phyloP scores from a whole-genome alignment of 305 asterid genomes.

The Fraxinus baroniana region DNA sequence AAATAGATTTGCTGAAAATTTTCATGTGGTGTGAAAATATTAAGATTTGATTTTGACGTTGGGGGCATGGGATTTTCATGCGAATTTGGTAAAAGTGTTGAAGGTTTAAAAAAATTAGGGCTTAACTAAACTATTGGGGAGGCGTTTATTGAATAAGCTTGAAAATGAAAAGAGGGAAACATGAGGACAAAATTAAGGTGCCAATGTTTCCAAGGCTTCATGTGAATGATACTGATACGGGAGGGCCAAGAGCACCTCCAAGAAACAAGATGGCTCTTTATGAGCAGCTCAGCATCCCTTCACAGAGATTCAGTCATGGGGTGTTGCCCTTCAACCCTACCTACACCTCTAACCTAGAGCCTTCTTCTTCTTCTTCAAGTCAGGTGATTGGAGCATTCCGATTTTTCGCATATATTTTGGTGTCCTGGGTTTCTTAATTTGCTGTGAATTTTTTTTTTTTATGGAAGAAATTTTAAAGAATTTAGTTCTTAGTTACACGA shows the following conservation, averaged over 20 bases:
- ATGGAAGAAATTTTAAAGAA: neutral
- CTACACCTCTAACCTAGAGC: conserved; percentile 30
- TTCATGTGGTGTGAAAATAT: neutral
- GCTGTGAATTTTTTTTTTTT: neutral
- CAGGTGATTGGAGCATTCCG: conserved; percentile 46
- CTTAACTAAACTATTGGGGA: conserved; percentile 2
- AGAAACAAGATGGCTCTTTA: conserved; percentile 98
- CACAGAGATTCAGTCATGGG: conserved; percentile 55
- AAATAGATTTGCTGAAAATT: conserved; percentile 21
- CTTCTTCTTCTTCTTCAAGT: conserved; percentile 38
- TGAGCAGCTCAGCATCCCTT: conserved; percentile 91
- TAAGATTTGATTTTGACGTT: conserved; percentile 28
- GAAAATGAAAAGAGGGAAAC: conserved; percentile 74
- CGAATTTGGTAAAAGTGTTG: conserved; percentile 15
- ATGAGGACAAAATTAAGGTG: conserved; percentile 65
- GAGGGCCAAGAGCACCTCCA: conserved; percentile 99
- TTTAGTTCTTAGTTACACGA: neutral
- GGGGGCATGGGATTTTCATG: conserved; percentile 14
- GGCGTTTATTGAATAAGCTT: neutral
- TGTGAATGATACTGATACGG: conserved; percentile 83
- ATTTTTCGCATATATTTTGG: neutral
- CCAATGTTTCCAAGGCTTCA: conserved; percentile 98
- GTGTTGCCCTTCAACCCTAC: conserved; percentile 29
- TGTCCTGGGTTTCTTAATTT: neutral
- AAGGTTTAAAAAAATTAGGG: conserved; percentile 7